Percentiles rank a stretch among this genome's conserved stretches.
Conservation (phyloP, 2,329 filamentous ascomycete species). For the Aspergillus versicolor region DNA sequence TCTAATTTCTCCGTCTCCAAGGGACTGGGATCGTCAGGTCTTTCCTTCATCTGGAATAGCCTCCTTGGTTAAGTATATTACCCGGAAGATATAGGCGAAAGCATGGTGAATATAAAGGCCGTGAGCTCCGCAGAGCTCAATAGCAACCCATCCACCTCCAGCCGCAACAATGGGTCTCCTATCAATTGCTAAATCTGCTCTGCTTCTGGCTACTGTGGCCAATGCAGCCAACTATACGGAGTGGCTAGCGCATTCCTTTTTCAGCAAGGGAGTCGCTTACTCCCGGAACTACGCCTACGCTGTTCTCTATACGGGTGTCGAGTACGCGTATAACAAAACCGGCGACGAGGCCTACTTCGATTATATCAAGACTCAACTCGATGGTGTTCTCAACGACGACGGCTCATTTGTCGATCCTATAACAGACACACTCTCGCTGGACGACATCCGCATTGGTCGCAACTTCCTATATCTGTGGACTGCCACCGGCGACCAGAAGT, state of each 20-base stretch:
- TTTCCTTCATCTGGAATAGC: neutral
- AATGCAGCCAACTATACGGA: slow-evolving; percentile 15
- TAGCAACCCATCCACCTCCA: neutral
- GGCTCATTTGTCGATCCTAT: slow-evolving; percentile 8
- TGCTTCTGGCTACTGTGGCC: slow-evolving; percentile 3
- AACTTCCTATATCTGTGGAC: slow-evolving; percentile 17
- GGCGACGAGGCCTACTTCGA: neutral
- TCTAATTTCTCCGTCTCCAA: slow-evolving; percentile 9
- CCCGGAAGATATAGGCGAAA: too few species aligned
- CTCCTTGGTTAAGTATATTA: neutral
- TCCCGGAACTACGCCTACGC: slow-evolving; percentile 19
- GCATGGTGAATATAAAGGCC: too few species aligned
- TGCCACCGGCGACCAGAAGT: slow-evolving; percentile 13
- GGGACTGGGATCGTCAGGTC: neutral
- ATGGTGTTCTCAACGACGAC: slow-evolving; percentile 9
- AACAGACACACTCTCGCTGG: slow-evolving; percentile 11
- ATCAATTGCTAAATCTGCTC: neutral
- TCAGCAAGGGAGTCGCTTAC: slow-evolving; percentile 9
- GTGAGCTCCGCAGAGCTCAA: too few species aligned
- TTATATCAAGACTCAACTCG: slow-evolving; percentile 14
- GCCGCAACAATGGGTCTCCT: neutral
- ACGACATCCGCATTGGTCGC: slow-evolving; percentile 16
- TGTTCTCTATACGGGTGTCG: slow-evolving; percentile 15
- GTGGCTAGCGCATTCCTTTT: slow-evolving; percentile 14
- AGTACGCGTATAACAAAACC: slow-evolving; percentile 19